Base-by-base conservation (phyloP, 768 basidiomycete genomes). In the Hypsizygus marmoreus region DNA sequence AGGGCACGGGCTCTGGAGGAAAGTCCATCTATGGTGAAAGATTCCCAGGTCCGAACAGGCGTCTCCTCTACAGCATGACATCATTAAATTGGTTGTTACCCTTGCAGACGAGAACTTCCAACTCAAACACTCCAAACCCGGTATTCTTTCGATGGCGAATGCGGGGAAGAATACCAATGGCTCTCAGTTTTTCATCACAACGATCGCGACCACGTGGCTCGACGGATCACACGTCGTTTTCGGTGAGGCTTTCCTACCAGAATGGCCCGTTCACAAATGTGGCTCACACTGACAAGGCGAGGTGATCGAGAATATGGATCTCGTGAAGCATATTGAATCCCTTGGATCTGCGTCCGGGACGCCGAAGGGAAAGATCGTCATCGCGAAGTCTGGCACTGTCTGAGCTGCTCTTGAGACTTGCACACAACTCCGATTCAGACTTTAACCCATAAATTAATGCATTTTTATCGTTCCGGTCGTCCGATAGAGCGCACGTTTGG, bases 91-190 rank as follows among this genome's bases (percentile, higher is more conserved):
- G n/a, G n/a, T n/a, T n/a, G n/a, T n/a, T n/a, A n/a, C n/a, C n/a
- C n/a, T n/a, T n/a, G n/a, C n/a, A 79, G 92, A 95, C 50, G 92
- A 95, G 71, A 93, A 91, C 73, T 89, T 89, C 61, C 55, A 75
- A 47, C 60, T 82, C 47, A 84, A 80, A 63, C 92, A 95, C 72
- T 73, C 62, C 53, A 81, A 80, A 51, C 76, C 73, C 13, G 79
- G 79, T 33, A 63, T 86, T 22, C 76, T 88, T 31, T 87, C 84
- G 23, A 87, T 87, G 83, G 94, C 94, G 29, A 97, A 89, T 57
- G 88, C 89, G 26, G 91, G 91, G 29, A 74, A 72, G 9, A 79
- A 87, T 69, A 88, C 86, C 26, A 90, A 89, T 49, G 86, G 90
- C 22, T 91, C 87, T 9, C 89, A 89, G 63, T 90, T 88, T 69